Base-by-base conservation (phyloP, 768 basidiomycete genomes). In the Mycena indigotica region DNA sequence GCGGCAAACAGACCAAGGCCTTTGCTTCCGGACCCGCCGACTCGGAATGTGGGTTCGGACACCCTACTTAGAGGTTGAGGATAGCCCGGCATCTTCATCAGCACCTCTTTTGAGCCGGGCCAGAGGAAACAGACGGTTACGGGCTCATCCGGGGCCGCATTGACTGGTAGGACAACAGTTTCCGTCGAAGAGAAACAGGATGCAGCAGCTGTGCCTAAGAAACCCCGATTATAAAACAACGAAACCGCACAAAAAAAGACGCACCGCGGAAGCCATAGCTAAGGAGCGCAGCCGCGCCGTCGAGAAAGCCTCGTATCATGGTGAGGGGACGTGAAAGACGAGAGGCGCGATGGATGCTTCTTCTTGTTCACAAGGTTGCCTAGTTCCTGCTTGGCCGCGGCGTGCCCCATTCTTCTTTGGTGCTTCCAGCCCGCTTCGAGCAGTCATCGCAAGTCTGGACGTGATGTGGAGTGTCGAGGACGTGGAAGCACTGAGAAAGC, bases 1-100 rank as follows among this genome's bases (percentile, higher is more conserved):
- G 41, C 46, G 1, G 59, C 63, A 40, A 61, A 61, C 59, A 64
- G 56, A 23, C 63, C 63, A 2, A 52, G 23, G 4, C 63, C 59
- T 45, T 61, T 64, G 19, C 24, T n/a, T n/a, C 49, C 55, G 23
- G 28, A n/a, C 5, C 25, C 26, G 2, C 30, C 45, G 38, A 63
- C 53, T 24, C 44, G 19, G 35, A 63, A n/a, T 4, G 55, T 52
- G 21, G 52, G 4, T 12, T 12, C 17, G 25, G 35, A 35, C 25
- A 48, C 6, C 25, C 12, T 13, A n/a, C 24, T 23, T n/a, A 48
- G 46, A 23, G 50, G 28, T 23, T 30, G 55, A 55, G 17, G 29
- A 24, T 13, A 52, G 35, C 2, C 40, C 21, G 2, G 55, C 45
- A 28, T 41, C 23, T 19, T 59, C 38, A n/a, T n/a, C n/a, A 2